These are phyloP conservation scores for Albugo laibachii DNA, from an alignment of 352 stramenopile species.

Conservation along the genomic window DNA sequence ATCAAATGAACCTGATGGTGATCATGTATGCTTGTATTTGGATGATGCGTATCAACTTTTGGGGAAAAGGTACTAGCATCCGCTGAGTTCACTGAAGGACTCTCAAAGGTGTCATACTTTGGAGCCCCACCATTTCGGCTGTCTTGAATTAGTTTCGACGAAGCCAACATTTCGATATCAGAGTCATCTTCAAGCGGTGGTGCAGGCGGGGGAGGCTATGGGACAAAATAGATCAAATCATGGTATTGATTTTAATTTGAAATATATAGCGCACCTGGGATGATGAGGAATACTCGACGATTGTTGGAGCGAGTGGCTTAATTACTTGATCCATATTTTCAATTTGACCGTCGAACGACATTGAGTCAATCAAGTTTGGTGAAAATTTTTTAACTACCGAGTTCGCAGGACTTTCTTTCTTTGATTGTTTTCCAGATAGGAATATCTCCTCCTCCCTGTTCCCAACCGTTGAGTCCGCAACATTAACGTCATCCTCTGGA, in stretches of 20 bases:
- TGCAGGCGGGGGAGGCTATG: not conserved
- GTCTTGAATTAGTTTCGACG: too few species aligned
- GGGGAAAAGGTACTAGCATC: not conserved
- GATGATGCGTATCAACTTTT: not conserved
- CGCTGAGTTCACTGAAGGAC: not conserved
- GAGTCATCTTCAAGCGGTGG: not conserved
- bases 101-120: not conserved
- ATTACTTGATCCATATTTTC: constrained; percentile 4
- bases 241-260: not conserved
- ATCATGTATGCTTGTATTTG: constrained; percentile 1
- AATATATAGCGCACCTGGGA: not conserved
- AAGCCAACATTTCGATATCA: too few species aligned
- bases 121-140: not conserved
- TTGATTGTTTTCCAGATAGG: too few species aligned
- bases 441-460: too few species aligned
- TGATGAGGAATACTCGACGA: not conserved
- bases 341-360: constrained; percentile 6
- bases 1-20: not conserved
- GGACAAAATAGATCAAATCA: not conserved
- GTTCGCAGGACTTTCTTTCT: too few species aligned
- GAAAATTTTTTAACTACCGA: constrained; percentile 22
- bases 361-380: constrained; percentile 15
- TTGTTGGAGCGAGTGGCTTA: constrained; percentile 1
- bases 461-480: constrained; percentile 8
- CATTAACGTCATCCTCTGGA: not conserved